Conservation (phyloP, 148 eudicot species). For the Fallopia convolvulus region DNA sequence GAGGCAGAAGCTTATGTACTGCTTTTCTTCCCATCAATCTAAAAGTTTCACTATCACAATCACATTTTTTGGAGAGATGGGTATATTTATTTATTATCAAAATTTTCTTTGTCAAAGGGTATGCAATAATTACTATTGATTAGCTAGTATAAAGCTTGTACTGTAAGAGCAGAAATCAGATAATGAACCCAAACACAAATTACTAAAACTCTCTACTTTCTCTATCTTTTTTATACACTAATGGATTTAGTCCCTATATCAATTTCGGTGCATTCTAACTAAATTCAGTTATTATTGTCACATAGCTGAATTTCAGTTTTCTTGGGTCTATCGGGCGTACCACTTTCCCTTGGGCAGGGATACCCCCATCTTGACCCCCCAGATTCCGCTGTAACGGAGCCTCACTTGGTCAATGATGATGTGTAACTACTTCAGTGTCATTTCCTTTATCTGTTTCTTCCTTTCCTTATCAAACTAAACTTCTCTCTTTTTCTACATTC, state of each 20-base stretch:
- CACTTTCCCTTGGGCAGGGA: too few relatives aligned
- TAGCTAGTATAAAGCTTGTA: background rate
- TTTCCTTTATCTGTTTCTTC: background rate
- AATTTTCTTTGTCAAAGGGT: background rate
- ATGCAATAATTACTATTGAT: background rate
- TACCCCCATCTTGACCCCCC: too few relatives aligned
- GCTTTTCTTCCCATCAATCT: background rate
- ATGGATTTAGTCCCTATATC: too few relatives aligned
- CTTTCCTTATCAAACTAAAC: background rate
- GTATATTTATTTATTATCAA: background rate
- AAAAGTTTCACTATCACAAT: background rate
- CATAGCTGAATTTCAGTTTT: too few relatives aligned
- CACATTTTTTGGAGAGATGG: background rate
- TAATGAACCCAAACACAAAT: background rate
- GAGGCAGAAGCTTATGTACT: background rate
- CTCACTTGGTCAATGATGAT: too few relatives aligned
- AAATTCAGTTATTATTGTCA: too few relatives aligned
- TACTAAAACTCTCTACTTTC: too few relatives aligned
- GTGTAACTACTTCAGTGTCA: background rate
- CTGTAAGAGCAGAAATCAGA: background rate
- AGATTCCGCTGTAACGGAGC: too few relatives aligned
- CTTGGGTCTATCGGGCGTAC: too few relatives aligned
- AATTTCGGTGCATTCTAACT: too few relatives aligned
- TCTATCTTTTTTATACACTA: too few relatives aligned
- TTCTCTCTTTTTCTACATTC: background rate